These are phyloP conservation scores for Pestalotiopsis fici DNA, from an alignment of 2,329 filamentous ascomycete genomes.

Conservation along the genomic window DNA sequence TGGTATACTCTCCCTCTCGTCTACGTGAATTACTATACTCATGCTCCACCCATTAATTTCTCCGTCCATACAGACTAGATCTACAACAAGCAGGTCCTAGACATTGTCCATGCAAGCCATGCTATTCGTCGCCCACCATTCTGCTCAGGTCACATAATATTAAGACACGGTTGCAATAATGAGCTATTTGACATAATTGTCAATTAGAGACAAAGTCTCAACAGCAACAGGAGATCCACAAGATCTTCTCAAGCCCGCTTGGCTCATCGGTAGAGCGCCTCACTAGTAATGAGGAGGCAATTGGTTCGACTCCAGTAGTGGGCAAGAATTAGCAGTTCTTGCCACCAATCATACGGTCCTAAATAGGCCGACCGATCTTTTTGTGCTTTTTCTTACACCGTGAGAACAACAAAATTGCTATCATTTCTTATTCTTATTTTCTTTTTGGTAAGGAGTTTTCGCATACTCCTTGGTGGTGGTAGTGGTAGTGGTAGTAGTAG, in stretches of 20 bases:
- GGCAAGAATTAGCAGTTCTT: not conserved
- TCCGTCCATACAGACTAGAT: too few species aligned
- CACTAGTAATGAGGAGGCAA: conserved; percentile 3
- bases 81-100: too few species aligned
- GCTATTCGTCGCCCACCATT: not conserved
- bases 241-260: not conserved
- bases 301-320: not conserved
- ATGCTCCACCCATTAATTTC: too few species aligned
- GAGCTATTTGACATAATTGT: not conserved
- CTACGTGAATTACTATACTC: too few species aligned
- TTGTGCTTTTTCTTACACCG: too few species aligned
- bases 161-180: not conserved
- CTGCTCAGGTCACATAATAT: not conserved
- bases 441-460: not conserved
- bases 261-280: conserved; percentile 1
- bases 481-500: too few species aligned
- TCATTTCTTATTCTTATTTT: not conserved
- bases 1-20: too few species aligned
- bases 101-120: too few species aligned
- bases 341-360: not conserved
- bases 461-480: not conserved
- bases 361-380: not conserved
- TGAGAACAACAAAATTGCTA: too few species aligned
- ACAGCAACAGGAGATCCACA: not conserved
- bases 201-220: not conserved